These are phyloP conservation scores for Phlebiopsis flavidoalba DNA, from an alignment of 768 basidiomycete genomes.

Conservation along the genomic window DNA sequence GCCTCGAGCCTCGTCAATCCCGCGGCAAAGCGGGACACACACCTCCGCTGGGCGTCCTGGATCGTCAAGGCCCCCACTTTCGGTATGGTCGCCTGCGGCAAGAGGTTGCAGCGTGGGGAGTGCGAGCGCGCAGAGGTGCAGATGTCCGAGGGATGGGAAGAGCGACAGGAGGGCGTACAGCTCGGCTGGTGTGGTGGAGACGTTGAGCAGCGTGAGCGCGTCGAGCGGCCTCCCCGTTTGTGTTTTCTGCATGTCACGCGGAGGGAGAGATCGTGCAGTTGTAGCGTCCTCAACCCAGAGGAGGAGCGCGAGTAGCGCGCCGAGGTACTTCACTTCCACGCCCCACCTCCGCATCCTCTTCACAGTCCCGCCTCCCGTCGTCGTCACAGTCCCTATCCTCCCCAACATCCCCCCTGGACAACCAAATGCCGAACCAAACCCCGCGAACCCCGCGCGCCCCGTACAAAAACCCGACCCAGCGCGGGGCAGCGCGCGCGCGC, in stretches of 20 bases:
- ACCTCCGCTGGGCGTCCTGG: conserved; percentile 1
- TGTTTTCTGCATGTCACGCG: not conserved
- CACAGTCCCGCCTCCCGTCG: no score
- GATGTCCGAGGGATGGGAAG: not conserved
- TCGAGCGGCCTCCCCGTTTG: not conserved
- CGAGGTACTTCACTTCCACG: not conserved
- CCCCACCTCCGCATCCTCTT: not conserved
- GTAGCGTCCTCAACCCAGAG: conserved; percentile 1
- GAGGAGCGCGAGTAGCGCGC: not conserved
- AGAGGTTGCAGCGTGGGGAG: not conserved
- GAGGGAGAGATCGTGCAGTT: conserved; percentile 7
- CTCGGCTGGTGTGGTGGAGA: not conserved
- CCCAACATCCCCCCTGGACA: not conserved
- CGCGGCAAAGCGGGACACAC: not conserved
- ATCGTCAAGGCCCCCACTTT: not conserved
- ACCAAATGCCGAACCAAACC: not conserved
- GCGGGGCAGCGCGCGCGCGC: not conserved
- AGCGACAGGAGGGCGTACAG: conserved; percentile 1
- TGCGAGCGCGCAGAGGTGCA: not conserved
- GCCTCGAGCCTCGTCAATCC: no score
- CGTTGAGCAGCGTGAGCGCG: conserved; percentile 4
- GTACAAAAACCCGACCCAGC: not conserved
- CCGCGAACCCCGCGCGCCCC: not conserved
- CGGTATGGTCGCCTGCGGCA: not conserved
- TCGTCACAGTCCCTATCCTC: no score